phyloP scores from a whole-genome alignment of 2,329 filamentous ascomycete genomes.

The Fusarium abutilonis region DNA sequence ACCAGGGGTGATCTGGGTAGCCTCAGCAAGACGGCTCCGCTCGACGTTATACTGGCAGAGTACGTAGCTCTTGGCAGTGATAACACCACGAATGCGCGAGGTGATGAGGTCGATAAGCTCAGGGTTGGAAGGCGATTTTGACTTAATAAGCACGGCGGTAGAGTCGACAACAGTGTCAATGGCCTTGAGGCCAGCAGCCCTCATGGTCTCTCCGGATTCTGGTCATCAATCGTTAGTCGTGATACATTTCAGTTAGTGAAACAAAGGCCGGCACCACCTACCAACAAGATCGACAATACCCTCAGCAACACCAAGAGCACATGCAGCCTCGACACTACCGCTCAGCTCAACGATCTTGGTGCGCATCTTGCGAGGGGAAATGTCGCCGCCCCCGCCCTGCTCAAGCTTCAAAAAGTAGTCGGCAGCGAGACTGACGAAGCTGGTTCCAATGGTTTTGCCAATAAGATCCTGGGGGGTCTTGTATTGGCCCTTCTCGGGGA shows the following conservation, averaged over 20 bases:
- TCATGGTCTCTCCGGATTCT: constrained; percentile 99
- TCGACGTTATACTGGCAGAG: constrained; percentile 97
- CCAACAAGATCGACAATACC: constrained; percentile 97
- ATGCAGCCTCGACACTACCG: constrained; percentile 96
- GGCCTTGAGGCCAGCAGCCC: constrained; percentile 89
- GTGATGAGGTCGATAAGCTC: constrained; percentile 85
- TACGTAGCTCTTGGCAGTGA: constrained; percentile 92
- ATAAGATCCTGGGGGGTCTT: constrained; percentile 78
- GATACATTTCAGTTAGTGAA: background rate
- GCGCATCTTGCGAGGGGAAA: constrained; percentile 64
- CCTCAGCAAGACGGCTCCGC: constrained; percentile 71
- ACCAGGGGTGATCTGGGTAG: constrained; percentile 84
- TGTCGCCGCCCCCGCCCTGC: constrained; percentile 55
- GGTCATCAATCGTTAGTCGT: constrained; percentile 28
- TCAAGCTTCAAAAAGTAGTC: constrained; percentile 88
- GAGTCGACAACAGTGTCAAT: constrained; percentile 94
- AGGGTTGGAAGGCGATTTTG: constrained; percentile 81
- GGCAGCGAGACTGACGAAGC: constrained; percentile 85
- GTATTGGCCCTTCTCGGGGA: constrained; percentile 84
- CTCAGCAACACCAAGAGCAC: constrained; percentile 92
- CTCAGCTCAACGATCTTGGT: constrained; percentile 95
- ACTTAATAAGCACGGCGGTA: constrained; percentile 91
- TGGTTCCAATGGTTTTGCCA: constrained; percentile 93
- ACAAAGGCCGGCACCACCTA: constrained; percentile 59
- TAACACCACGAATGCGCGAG: constrained; percentile 89